These are phyloP conservation scores for Oldenlandia corymbosa DNA, from an alignment of 257 asterid species.

Conservation along the genomic window DNA sequence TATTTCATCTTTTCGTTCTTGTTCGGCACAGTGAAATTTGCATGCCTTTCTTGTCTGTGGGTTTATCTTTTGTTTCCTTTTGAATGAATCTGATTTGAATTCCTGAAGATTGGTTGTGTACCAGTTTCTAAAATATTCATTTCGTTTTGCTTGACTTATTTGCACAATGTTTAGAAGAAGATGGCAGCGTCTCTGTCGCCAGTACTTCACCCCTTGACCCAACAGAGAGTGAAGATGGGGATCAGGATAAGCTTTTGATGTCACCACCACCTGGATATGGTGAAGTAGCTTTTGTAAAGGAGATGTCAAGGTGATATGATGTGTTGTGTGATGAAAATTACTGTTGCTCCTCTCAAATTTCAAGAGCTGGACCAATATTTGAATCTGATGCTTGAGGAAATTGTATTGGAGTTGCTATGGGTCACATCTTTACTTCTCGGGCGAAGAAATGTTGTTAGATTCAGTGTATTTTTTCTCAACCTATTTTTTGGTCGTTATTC, in stretches of 20 bases:
- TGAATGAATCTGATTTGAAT: not conserved
- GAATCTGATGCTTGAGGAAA: conserved; percentile 15
- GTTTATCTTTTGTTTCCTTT: not conserved
- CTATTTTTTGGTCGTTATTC: conserved; percentile 1
- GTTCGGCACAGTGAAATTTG: too few relatives aligned
- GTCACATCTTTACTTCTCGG: conserved; percentile 20
- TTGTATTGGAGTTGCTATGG: not conserved
- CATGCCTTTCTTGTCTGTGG: too few relatives aligned
- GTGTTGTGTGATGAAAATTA: conserved; percentile 4
- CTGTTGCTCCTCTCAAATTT: not conserved
- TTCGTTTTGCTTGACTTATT: not conserved
- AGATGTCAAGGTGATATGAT: conserved; percentile 24
- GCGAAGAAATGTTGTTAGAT: conserved; percentile 9
- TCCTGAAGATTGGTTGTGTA: not conserved
- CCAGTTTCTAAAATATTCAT: too few relatives aligned
- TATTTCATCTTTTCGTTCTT: not conserved
- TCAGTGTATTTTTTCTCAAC: not conserved
- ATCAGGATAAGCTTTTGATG: conserved; percentile 38
- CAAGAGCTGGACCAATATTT: not conserved
- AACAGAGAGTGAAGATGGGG: conserved; percentile 42
- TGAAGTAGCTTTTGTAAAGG: conserved; percentile 43
- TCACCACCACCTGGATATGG: conserved; percentile 22
- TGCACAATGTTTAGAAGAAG: conserved; percentile 28
- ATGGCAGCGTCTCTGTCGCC: conserved; percentile 31
- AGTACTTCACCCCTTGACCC: conserved; percentile 26